Base-by-base conservation (phyloP, 2,329 filamentous ascomycete genomes). In the Aspergillus sp. region DNA sequence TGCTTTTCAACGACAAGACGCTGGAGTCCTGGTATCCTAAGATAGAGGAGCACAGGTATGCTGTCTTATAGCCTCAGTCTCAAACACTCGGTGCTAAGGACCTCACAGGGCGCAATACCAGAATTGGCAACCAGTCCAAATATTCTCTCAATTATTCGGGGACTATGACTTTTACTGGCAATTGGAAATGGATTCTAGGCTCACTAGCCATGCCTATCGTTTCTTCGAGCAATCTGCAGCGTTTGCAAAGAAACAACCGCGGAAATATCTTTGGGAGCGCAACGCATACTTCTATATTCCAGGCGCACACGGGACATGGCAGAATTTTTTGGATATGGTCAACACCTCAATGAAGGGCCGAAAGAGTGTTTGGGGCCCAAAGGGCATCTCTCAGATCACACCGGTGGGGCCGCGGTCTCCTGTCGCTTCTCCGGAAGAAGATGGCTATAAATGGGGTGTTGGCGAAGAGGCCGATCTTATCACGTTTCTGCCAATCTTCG, bases 211-310 rank as follows among this genome's bases (percentile, higher is more conserved):
- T 47, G 76, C 75, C 55, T 80, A 86, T 58, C 80, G 88, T 50
- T 70, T 89, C 10, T 79, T 89, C 42, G 69, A 80, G 40, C 72
- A 76, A 26, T 67, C 85, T 8, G 69, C 70, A 10, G 63, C 68
- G 28, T 89, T 82, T 77, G 75, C 78, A 2, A 70, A 69, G 35
- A 57, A 73, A 30, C 82, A 89, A 52, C 75, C 78, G 2, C 74
- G 82, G 16, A 72, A 75, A 38, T 74, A 76, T n/a, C 66, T 86
- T 7, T 89, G 83, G 83, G 83, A 89, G 54, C 75, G 82, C 29
- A 80, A 76, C 30, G 71, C 77, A 15, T 78, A 81, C 40, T 89
- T 86, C 61, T 89, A 86, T 53, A 75, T 86, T 6, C 83, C 82
- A 0, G 63, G 66, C 0, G 66, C 78, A 20, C 82, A 86, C 47